These are phyloP conservation scores for Isochrysis galbana DNA, from an alignment of 78 protist genomes.

Conservation along the genomic window DNA sequence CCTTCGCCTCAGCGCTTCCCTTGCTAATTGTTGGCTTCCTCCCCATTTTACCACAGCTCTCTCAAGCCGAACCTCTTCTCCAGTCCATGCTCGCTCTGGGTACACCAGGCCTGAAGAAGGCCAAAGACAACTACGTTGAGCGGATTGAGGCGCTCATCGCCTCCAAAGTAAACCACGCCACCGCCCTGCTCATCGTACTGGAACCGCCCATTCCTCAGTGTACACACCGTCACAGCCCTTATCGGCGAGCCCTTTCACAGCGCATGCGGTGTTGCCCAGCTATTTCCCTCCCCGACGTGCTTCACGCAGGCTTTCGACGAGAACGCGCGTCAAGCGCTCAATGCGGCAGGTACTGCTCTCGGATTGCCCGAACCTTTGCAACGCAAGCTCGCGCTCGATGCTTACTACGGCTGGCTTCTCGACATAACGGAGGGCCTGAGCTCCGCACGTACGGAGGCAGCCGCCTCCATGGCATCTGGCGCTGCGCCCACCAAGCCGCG, in stretches of 20 bases:
- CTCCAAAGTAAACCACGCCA: too few relatives aligned
- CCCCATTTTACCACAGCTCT: too few relatives aligned
- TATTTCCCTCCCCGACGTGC: too few relatives aligned
- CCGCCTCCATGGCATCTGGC: not conserved
- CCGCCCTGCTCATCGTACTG: too few relatives aligned
- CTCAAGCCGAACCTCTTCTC: not conserved
- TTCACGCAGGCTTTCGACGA: too few relatives aligned
- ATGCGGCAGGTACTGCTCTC: not conserved
- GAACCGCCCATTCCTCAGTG: too few relatives aligned
- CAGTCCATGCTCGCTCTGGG: not conserved
- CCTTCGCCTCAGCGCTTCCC: too few relatives aligned
- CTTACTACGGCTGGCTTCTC: constrained; percentile 23
- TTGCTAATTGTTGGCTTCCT: too few relatives aligned
- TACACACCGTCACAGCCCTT: too few relatives aligned
- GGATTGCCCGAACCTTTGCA: not conserved
- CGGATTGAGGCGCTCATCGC: too few relatives aligned
- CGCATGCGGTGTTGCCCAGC: too few relatives aligned
- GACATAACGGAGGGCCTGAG: not conserved
- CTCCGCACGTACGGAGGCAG: not conserved
- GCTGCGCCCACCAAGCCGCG: not conserved
- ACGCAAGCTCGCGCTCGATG: constrained; percentile 18
- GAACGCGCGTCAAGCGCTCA: not conserved
- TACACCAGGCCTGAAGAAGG: not conserved
- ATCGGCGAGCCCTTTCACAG: too few relatives aligned
- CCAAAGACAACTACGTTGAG: not conserved